phyloP scores from a whole-genome alignment of 306 rosid species.

The Quercus gilva region DNA sequence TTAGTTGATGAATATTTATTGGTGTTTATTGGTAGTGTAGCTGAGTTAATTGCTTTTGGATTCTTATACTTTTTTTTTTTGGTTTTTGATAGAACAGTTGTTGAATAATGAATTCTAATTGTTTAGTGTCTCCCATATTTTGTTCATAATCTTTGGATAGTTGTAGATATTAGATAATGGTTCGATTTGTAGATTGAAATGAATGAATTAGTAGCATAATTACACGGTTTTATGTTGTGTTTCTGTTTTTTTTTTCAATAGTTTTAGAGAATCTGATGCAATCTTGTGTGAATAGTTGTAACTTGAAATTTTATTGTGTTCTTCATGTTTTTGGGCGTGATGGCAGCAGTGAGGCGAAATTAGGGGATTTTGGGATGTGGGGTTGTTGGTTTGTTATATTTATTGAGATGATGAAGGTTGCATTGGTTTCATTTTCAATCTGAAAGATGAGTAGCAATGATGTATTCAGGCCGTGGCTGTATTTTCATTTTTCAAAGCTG shows the following conservation, averaged over 20 bases:
- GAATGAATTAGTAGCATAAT: slow-evolving; percentile 1
- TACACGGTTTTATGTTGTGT: not conserved
- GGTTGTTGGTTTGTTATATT: not conserved
- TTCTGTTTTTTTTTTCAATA: not conserved
- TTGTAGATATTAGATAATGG: not conserved
- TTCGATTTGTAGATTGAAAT: slow-evolving; percentile 27
- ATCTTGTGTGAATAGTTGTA: too few species aligned
- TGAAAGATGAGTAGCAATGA: too few species aligned
- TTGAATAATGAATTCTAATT: slow-evolving; percentile 31
- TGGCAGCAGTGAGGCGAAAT: not conserved
- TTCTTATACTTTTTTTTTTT: slow-evolving; percentile 4
- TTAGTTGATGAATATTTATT: slow-evolving; percentile 17
- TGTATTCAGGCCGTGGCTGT: too few species aligned
- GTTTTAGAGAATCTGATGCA: too few species aligned
- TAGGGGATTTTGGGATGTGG: not conserved
- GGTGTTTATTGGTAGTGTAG: slow-evolving; percentile 31
- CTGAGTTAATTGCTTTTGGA: slow-evolving; percentile 6
- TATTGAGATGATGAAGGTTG: not conserved
- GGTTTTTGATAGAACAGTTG: slow-evolving; percentile 15
- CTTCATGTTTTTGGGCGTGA: not conserved
- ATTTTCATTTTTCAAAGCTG: too few species aligned
- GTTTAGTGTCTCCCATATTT: slow-evolving; percentile 10
- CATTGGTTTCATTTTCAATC: too few species aligned
- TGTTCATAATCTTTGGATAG: slow-evolving; percentile 11
- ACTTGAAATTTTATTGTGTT: not conserved